phyloP scores from a whole-genome alignment of 208 protist genomes.

The Angomonas deanei region DNA sequence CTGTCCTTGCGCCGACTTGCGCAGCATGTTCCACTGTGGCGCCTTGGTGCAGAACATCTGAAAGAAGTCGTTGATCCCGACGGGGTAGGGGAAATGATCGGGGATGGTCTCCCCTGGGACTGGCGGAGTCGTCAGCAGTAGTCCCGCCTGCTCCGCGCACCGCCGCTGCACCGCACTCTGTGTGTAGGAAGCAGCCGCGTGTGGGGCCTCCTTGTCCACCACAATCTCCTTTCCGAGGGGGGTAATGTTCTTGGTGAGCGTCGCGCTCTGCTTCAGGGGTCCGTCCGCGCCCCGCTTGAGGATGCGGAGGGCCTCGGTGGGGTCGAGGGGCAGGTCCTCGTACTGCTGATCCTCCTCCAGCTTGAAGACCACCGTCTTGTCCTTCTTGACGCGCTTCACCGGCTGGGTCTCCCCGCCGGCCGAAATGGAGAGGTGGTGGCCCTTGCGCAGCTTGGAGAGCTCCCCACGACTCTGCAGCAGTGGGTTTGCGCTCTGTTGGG shows the following conservation, averaged over 20 bases:
- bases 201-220: conserved; percentile 51
- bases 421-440: not conserved
- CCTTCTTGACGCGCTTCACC: conserved; percentile 40
- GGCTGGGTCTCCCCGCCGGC: not conserved
- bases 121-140: conserved; percentile 48
- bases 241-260: conserved; percentile 53
- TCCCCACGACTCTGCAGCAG: not conserved
- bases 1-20: conserved; percentile 58
- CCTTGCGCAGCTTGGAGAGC: not conserved
- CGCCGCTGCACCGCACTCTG: conserved; percentile 53
- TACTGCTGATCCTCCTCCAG: conserved; percentile 4
- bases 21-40: conserved; percentile 74
- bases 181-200: conserved; percentile 43
- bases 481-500: conserved; percentile 22
- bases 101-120: conserved; percentile 61
- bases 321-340: not conserved
- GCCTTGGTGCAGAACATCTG: conserved; percentile 69
- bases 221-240: conserved; percentile 73
- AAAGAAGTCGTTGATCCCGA: conserved; percentile 59
- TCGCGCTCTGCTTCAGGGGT: conserved; percentile 60
- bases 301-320: not conserved
- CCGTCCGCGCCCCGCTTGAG: conserved; percentile 12
- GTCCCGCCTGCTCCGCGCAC: conserved; percentile 52
- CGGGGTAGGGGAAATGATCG: conserved; percentile 53
- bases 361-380: conserved; percentile 60